A percentile compares a stretch with the other conserved stretches of the same genome.
Evolutionary conservation across 116 monocot species (phyloP).

Genomic region (Papilionanthe hybrid): DNA sequence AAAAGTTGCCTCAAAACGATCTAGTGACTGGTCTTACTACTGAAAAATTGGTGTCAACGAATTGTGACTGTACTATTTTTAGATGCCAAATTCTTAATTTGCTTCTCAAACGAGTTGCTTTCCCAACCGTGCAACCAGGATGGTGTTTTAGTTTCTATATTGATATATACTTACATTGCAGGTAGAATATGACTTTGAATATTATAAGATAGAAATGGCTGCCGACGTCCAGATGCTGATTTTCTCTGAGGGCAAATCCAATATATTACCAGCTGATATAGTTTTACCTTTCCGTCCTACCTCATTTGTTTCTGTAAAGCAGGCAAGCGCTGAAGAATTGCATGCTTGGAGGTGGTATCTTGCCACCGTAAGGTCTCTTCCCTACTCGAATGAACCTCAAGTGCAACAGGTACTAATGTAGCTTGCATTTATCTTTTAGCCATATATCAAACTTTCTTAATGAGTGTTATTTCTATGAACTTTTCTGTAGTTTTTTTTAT

Average conservation of each 20-base stretch:
- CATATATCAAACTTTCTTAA: background rate
- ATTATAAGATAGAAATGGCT: conserved; percentile 82
- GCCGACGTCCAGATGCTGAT: conserved; percentile 68
- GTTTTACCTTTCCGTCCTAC: conserved; percentile 62
- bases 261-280: conserved; percentile 82
- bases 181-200: conserved; percentile 97
- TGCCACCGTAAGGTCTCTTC: conserved; percentile 52
- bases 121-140: too few species aligned
- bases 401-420: conserved; percentile 46
- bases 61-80: too few species aligned
- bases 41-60: background rate
- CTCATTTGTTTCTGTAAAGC: conserved; percentile 16
- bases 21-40: background rate
- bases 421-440: background rate
- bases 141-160: background rate
- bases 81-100: background rate
- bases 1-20: too few species aligned
- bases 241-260: conserved; percentile 87
- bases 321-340: conserved; percentile 36
- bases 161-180: conserved; percentile 20
- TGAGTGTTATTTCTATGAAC: background rate
- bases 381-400: conserved; percentile 54
- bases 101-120: background rate
- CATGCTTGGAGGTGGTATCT: conserved; percentile 95
- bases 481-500: too few species aligned